A percentile compares a stretch with the other conserved stretches of the same genome.
These are phyloP conservation scores for Serendipita sp. DNA, from an alignment of 1,284 basidiomycete genomes.

Conservation along the genomic window DNA sequence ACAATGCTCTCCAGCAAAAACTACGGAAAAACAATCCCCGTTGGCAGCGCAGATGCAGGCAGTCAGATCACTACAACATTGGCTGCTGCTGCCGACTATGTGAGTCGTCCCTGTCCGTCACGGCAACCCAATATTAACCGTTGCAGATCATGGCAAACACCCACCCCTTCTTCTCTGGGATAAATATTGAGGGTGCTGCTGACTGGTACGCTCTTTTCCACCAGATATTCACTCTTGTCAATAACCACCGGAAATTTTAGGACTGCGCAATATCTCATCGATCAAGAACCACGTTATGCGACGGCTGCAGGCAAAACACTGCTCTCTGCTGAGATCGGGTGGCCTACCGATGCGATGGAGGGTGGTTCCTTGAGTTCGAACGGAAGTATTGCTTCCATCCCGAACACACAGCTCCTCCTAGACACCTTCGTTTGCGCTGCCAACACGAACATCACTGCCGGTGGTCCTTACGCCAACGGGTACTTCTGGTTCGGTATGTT, in stretches of 20 bases:
- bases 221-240: no score
- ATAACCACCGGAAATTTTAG: no score
- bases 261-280: neutral
- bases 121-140: neutral
- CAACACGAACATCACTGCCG: constrained; percentile 52
- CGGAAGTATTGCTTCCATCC: constrained; percentile 1
- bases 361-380: neutral
- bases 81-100: neutral
- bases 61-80: constrained; percentile 47
- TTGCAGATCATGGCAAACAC: constrained; percentile 1
- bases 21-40: constrained; percentile 32
- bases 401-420: constrained; percentile 49
- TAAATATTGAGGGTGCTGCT: neutral
- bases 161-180: constrained; percentile 3
- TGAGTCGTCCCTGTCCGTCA: neutral
- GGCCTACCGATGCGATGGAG: neutral
- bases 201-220: neutral
- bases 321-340: neutral
- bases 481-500: neutral
- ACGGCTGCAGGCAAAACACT: neutral
- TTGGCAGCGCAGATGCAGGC: constrained; percentile 88
- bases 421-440: constrained; percentile 80
- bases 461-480: neutral
- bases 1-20: constrained; percentile 35
- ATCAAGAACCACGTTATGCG: neutral